phyloP scores from a whole-genome alignment of 768 basidiomycete genomes.

The Suillus cothurnatus region DNA sequence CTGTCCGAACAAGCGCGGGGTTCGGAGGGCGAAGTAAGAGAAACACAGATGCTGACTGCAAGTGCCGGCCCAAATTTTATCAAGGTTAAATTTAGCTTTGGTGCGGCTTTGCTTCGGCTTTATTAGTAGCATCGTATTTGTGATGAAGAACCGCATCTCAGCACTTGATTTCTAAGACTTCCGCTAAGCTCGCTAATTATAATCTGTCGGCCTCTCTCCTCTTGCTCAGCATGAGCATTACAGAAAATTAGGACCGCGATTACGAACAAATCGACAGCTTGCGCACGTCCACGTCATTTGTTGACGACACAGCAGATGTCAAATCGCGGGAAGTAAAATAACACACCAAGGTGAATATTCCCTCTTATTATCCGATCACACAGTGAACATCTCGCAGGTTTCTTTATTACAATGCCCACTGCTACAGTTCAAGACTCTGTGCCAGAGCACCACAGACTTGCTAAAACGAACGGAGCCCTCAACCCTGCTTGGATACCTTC shows the following conservation, averaged over 20 bases:
- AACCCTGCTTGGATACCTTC: slow-evolving; percentile 23
- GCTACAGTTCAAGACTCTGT: background rate
- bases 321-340: slow-evolving; percentile 1
- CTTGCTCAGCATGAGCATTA: background rate
- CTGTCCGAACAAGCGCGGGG: background rate
- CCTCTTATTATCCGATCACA: background rate
- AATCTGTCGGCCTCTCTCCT: background rate
- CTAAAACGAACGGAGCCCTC: background rate
- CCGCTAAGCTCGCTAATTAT: background rate
- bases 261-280: background rate
- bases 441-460: background rate
- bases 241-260: background rate
- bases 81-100: background rate
- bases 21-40: background rate
- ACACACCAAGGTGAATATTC: background rate
- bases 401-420: slow-evolving; percentile 7
- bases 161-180: background rate
- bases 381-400: background rate
- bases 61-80: background rate
- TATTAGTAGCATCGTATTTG: background rate
- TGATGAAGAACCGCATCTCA: background rate
- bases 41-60: background rate
- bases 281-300: background rate
- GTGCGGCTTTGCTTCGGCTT: background rate
- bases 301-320: background rate